Conservation (phyloP, 257 asterid species). For the Nyctanthes arbortristis region DNA sequence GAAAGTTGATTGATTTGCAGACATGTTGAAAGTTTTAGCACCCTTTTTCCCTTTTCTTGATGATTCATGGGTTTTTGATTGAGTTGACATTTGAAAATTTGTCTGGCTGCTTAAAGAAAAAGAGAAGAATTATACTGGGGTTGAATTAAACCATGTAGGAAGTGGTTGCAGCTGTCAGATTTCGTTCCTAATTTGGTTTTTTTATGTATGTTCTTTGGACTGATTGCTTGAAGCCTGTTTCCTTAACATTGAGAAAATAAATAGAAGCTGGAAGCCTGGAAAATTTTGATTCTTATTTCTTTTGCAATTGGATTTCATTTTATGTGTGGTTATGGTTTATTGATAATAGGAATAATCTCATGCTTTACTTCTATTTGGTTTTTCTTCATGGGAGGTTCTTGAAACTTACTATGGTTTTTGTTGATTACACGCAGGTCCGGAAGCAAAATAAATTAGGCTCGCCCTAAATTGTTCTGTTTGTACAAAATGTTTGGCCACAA, state of each 20-base stretch:
- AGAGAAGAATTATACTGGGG: conserved; percentile 18
- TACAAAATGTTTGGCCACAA: conserved; percentile 63
- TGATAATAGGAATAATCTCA: too few relatives aligned
- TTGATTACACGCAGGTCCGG: conserved; percentile 16
- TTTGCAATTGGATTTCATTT: conserved; percentile 6
- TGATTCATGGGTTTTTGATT: not conserved
- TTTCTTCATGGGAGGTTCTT: too few relatives aligned
- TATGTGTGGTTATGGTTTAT: too few relatives aligned
- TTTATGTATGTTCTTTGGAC: not conserved
- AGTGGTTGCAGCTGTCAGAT: conserved; percentile 19
- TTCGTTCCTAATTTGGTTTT: not conserved
- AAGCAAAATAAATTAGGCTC: conserved; percentile 16
- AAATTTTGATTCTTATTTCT: not conserved
- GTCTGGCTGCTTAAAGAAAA: not conserved
- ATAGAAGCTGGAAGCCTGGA: not conserved
- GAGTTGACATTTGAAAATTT: not conserved
- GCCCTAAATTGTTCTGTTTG: conserved; percentile 10
- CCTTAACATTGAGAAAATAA: not conserved
- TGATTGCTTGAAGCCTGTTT: not conserved
- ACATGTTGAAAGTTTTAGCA: conserved; percentile 7
- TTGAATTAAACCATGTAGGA: too few relatives aligned
- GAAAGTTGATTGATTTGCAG: not conserved
- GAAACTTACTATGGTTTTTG: conserved; percentile 4
- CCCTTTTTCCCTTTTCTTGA: conserved; percentile 7
- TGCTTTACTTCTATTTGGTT: too few relatives aligned